Evolutionary conservation across 768 basidiomycete genomes (phyloP), one percentile per base, ranked within the genome.

Genomic region (Tricholoma sp.): DNA sequence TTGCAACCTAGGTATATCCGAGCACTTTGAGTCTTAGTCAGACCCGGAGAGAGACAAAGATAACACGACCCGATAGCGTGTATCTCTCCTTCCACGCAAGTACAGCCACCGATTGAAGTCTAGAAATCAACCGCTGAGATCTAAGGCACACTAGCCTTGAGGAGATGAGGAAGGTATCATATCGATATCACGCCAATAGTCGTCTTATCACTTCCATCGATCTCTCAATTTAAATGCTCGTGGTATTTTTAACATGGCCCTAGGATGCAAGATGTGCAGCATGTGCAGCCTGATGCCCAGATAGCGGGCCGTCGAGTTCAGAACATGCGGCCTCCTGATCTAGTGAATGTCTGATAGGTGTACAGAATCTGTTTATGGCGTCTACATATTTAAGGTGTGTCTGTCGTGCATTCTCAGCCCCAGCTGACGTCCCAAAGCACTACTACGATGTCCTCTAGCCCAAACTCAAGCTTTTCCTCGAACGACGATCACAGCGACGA

Each of bases 201-300:
- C 24, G 32, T 17, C 6, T 36, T 36, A 36, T 36, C 34, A 11
- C 34, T 36, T 36, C 18, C 12, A 37, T 34, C 33, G 13, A 24
- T 24, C 1, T 2, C 24, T 24, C 5, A 20, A 49, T 12, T 15
- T 57, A 13, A 54, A 28, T 20, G 0, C 13, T 37, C 10, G 9
- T 31, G 33, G 15, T 15, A n/a, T 29, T 17, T 15, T 29, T 50
- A 50, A 50, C 28, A 29, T 29, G 24, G n/a, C n/a, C n/a, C 24
- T 4, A 24, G 24, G 24, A 24, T 24, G 24, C 12, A 24, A n/a
- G 18, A 28, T 31, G 72, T 0, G 83, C 85, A 37, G 87, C 42
- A 56, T 80, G 79, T 61, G 79, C 84, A 8, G 85, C 84, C 64
- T 81, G 74, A 72, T 82, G 84, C 6, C 84, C 74, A 54, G 76